Base-by-base conservation (phyloP, 257 asterid species). In the Nicotiana benthamiana region DNA sequence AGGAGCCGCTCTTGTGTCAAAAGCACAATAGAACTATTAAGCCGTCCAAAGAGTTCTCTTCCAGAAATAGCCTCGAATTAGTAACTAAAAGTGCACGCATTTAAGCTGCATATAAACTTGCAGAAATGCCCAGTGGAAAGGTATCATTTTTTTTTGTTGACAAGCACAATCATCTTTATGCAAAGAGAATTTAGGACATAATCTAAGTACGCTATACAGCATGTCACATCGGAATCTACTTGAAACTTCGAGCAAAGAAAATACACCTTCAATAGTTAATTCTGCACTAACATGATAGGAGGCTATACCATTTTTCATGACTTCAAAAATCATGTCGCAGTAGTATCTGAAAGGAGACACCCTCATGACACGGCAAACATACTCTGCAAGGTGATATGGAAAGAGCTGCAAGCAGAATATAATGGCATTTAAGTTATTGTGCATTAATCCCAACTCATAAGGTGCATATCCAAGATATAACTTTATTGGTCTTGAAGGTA, bases 361-460 rank as follows among this genome's bases (percentile, higher is more conserved):
- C 91, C 99, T 87, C 99, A 92, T 91, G 80, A 96, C 99, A 74
- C 98, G 99, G 89, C 98, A 92, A 83, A 96, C 93, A 83, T 96
- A 90, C 87, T 96, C 99, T 20, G 98, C 92, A 82, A 96, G 98
- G 87, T 96, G 99, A 88, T 96, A 96, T 1, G 99, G 99, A 61
- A 89, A 96, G 81, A 96, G 82, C 99, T 96, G 97, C 93, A 92
- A 83, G 89, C 77, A 84, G 79, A 48, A 74, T 16, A 48, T 27
- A 26, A 26, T 16, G 79, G 51, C 61, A 74, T 74, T 36, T 53
- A 48, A 48, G 52, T 48, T 48, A 48, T 8, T 74, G 43, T 48
- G 79, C 17, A 26, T 16, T 15, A 48, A 46, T 51, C 62, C 62
- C 62, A 0, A 12, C 12, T 70, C 79, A 12, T 74, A 26, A 74